These are phyloP conservation scores for Lagenidium giganteum DNA, from an alignment of 352 stramenopile species.

Conservation along the genomic window DNA sequence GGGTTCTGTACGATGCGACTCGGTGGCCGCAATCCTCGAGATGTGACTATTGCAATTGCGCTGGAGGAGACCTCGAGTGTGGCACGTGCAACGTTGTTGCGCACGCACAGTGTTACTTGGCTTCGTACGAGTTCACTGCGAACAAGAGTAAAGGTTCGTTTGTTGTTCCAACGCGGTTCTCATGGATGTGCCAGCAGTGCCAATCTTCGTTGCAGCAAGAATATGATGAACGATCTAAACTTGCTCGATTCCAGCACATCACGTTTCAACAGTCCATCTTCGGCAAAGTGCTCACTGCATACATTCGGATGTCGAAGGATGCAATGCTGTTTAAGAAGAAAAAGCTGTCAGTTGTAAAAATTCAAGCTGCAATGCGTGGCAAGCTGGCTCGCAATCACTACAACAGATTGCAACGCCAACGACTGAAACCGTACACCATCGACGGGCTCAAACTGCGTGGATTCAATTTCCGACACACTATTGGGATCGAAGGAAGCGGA, in stretches of 20 bases:
- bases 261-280: constrained; percentile 44
- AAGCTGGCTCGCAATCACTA: constrained; percentile 44
- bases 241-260: constrained; percentile 29
- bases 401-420: constrained; percentile 36
- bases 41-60: constrained; percentile 61
- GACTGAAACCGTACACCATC: constrained; percentile 53
- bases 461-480: constrained; percentile 6
- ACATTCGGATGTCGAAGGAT: constrained; percentile 65
- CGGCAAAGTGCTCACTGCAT: constrained; percentile 45
- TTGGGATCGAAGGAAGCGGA: neutral
- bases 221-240: constrained; percentile 48
- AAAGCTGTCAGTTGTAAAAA: constrained; percentile 45
- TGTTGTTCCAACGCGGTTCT: constrained; percentile 46
- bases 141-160: constrained; percentile 50
- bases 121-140: constrained; percentile 23
- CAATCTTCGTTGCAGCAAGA: constrained; percentile 39
- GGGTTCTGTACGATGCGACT: constrained; percentile 46
- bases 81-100: constrained; percentile 62
- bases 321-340: constrained; percentile 50
- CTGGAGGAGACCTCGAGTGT: constrained; percentile 59
- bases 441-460: constrained; percentile 26
- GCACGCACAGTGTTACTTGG: constrained; percentile 49
- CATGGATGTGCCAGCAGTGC: constrained; percentile 55
- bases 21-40: constrained; percentile 29
- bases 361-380: constrained; percentile 48